Evolutionary conservation across 331 rosid species (phyloP).

Genomic region (Cydonia oblonga): DNA sequence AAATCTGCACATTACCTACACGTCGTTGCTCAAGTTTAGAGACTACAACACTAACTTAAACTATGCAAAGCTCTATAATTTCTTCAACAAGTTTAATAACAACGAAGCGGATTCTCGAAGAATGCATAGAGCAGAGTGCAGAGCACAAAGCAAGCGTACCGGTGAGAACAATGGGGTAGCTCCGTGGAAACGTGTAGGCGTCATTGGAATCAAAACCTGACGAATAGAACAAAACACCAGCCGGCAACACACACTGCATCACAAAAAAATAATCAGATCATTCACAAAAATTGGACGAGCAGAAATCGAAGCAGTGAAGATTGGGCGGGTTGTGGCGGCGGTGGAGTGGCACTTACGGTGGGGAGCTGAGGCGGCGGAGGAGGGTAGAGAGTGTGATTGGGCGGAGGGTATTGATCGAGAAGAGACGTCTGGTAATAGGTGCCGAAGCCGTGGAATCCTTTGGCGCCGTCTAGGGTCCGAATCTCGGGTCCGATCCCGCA

Average conservation of each 20-base stretch:
- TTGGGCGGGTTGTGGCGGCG: background rate
- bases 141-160: constrained; percentile 28
- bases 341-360: constrained; percentile 36
- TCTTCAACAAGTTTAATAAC: background rate
- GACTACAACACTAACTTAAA: background rate
- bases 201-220: constrained; percentile 63
- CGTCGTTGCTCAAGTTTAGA: background rate
- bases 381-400: constrained; percentile 68
- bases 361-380: constrained; percentile 99
- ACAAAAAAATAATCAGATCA: background rate
- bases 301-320: background rate
- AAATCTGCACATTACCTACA: background rate
- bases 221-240: constrained; percentile 62
- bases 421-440: constrained; percentile 60
- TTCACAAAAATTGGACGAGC: background rate
- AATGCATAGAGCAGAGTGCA: background rate
- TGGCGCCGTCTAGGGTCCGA: constrained; percentile 70
- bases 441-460: constrained; percentile 72
- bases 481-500: constrained; percentile 98
- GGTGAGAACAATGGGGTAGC: constrained; percentile 89
- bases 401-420: constrained; percentile 76
- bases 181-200: constrained; percentile 62
- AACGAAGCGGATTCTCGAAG: background rate
- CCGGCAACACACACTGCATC: constrained; percentile 92
- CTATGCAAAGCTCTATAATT: background rate